phyloP scores from a whole-genome alignment of 805 yeast species.

The Kuraishia molischiana region DNA sequence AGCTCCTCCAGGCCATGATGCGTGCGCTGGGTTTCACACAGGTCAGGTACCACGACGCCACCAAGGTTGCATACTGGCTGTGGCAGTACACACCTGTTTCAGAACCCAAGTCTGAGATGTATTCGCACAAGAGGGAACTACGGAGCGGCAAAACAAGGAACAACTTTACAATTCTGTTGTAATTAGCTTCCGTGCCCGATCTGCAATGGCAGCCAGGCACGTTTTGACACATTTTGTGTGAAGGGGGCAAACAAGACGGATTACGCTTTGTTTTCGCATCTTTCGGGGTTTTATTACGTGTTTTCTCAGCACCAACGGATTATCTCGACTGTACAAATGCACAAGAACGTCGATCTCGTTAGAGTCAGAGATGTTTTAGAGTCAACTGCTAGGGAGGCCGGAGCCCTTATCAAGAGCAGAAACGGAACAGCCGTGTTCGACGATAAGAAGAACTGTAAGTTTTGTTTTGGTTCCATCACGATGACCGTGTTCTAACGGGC shows the following conservation, averaged over 20 bases:
- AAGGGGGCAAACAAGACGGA: no score
- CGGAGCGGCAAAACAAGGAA: background rate
- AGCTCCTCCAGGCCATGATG: constrained; percentile 35
- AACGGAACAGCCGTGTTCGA: constrained; percentile 40
- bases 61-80: constrained; percentile 68
- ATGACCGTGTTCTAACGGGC: background rate
- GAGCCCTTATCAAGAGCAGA: constrained; percentile 36
- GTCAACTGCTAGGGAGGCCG: constrained; percentile 33
- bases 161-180: background rate
- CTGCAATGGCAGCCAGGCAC: no score
- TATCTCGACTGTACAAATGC: background rate
- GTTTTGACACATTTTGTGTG: no score
- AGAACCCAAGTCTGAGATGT: background rate
- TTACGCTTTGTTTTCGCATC: no score
- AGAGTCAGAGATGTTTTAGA: constrained; percentile 26
- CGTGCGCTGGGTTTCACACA: constrained; percentile 46
- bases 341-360: constrained; percentile 13
- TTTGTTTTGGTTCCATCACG: background rate
- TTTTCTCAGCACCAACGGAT: no score
- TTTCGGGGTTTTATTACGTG: no score
- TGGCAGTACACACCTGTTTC: no score
- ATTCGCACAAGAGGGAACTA: background rate
- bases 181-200: no score
- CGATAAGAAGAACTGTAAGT: constrained; percentile 38
- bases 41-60: constrained; percentile 43